These are phyloP conservation scores for Bacidia rubella DNA, from an alignment of 495 filamentous ascomycete species.

Conservation along the genomic window DNA sequence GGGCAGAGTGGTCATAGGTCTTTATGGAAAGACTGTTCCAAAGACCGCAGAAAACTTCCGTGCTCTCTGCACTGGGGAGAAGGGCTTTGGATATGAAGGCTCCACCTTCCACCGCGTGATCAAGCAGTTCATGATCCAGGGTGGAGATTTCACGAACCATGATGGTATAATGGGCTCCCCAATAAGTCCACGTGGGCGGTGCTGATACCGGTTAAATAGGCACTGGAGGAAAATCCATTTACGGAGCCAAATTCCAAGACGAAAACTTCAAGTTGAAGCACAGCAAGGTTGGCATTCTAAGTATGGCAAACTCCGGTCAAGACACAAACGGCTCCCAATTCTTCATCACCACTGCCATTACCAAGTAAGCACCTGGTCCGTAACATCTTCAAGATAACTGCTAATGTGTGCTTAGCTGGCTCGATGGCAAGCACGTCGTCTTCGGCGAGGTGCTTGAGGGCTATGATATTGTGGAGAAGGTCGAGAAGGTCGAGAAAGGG, in stretches of 20 bases:
- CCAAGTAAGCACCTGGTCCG: slow-evolving; percentile 43
- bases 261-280: slow-evolving; percentile 99
- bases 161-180: slow-evolving; percentile 42
- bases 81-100: slow-evolving; percentile 91
- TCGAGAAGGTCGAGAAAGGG: slow-evolving; percentile 65
- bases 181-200: not conserved
- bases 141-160: slow-evolving; percentile 93
- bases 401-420: slow-evolving; percentile 46
- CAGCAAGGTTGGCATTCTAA: slow-evolving; percentile 49
- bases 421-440: slow-evolving; percentile 80
- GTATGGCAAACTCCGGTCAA: slow-evolving; percentile 83
- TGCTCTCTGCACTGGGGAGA: slow-evolving; percentile 89
- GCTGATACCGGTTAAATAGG: slow-evolving; percentile 28
- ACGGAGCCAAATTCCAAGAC: slow-evolving; percentile 86
- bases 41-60: slow-evolving; percentile 98
- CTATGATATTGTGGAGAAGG: slow-evolving; percentile 78
- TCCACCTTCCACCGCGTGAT: slow-evolving; percentile 98
- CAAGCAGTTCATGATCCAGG: slow-evolving; percentile 98
- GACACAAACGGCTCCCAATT: slow-evolving; percentile 99
- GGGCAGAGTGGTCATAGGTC: slow-evolving; percentile 79
- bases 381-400: slow-evolving; percentile 18
- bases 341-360: slow-evolving; percentile 84
- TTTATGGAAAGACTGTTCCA: slow-evolving; percentile 98
- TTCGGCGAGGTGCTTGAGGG: slow-evolving; percentile 88
- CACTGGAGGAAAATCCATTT: slow-evolving; percentile 96